Base-by-base conservation (phyloP, 768 basidiomycete genomes). In the Myochromella boudieri region DNA sequence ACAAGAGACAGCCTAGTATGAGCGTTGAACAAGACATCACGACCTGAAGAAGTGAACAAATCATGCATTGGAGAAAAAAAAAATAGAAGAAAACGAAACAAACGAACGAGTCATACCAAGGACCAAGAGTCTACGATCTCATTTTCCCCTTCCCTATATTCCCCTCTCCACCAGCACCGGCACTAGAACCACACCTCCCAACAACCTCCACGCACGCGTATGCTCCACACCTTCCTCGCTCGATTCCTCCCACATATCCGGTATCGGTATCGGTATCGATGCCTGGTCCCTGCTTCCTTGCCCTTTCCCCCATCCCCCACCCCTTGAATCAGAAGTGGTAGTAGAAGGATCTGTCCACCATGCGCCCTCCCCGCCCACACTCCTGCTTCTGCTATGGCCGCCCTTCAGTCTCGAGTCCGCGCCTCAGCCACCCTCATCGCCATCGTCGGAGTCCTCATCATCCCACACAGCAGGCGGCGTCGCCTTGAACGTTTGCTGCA, bases 201-300 rank as follows among this genome's bases (percentile, higher is more conserved):
- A 68, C 61, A 84, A 43, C 46, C 53, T 69, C 66, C 75, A 77
- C 44, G 85, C 88, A 17, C 58, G 69, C 43, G 68, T 56, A 67
- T 91, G 89, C 60, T 74, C 82, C 49, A 76, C 82, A 58, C 87
- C 85, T 54, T 88, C 84, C 41, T 85, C 85, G 56, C 84, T 84
- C 55, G 87, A 87, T 56, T 91, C 85, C 49, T 76, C 74, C 89
- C 87, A 90, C 50, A 81, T 59, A 52, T 81, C 78, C 17, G 52
- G 17, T 14, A 42, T 52, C 7, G 44, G n/a, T n/a, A n/a, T n/a
- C n/a, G n/a, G n/a, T n/a, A n/a, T n/a, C n/a, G n/a, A 53, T 40
- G 34, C 44, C 15, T 26, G 40, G 56, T 53, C 53, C 59, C 59
- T 24, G 3, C 28, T 33, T 24, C 36, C 18, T 34, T n/a, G 7